Conservation (phyloP, 176 grass and related monocot genomes). For the Raddia guianensis region DNA sequence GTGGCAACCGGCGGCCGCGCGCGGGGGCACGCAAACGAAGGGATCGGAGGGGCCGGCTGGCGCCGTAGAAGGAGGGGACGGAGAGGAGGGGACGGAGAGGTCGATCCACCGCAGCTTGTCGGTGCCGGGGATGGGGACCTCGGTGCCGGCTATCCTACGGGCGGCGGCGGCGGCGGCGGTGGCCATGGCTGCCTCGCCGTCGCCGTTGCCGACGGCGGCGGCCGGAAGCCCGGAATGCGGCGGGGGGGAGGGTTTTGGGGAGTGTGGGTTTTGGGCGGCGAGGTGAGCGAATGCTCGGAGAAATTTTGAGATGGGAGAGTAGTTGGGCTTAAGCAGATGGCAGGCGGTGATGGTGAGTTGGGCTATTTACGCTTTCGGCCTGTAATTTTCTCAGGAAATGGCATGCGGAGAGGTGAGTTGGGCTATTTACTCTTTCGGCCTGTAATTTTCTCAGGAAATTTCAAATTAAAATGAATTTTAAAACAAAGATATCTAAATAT, state of each 20-base stretch:
- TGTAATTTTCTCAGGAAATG: too few relatives aligned
- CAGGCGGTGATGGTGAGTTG: neutral
- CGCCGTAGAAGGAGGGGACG: neutral
- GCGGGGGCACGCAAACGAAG: slow-evolving; percentile 50
- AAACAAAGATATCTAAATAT: too few relatives aligned
- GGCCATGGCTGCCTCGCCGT: slow-evolving; percentile 42
- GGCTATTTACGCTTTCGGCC: neutral
- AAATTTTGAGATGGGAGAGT: slow-evolving; percentile 7
- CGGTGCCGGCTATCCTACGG: slow-evolving; percentile 57
- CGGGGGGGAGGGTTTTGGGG: slow-evolving; percentile 45
- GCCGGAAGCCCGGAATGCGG: neutral
- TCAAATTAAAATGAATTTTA: too few relatives aligned
- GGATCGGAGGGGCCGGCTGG: slow-evolving; percentile 36
- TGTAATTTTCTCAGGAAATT: too few relatives aligned
- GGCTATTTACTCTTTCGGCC: neutral
- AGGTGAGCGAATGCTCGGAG: slow-evolving; percentile 7
- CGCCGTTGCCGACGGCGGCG: slow-evolving; percentile 4
- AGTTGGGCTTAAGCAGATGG: neutral
- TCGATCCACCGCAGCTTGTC: slow-evolving; percentile 82
- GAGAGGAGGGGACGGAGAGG: slow-evolving; percentile 66
- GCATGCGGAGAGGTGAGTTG: too few relatives aligned
- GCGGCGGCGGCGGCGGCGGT: slow-evolving; percentile 30
- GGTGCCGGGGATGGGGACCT: slow-evolving; percentile 73
- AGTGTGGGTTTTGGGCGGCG: slow-evolving; percentile 43
- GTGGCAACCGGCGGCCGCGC: slow-evolving; percentile 65